These are phyloP conservation scores for Aspergillus bertholletiae DNA, from an alignment of 495 filamentous ascomycete genomes.

Conservation along the genomic window DNA sequence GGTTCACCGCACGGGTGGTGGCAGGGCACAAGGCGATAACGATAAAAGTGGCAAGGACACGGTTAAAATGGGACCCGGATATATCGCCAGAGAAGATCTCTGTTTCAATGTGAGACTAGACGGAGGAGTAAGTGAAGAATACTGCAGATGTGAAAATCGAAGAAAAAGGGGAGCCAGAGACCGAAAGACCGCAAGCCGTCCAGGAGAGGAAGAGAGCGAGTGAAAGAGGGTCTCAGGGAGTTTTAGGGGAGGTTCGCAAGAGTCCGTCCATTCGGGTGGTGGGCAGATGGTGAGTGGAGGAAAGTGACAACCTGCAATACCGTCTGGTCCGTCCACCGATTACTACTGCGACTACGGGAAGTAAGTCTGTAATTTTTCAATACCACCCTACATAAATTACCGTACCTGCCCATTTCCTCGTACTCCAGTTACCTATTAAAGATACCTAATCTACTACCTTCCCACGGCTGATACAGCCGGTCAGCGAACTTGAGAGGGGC, in stretches of 20 bases:
- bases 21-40: conserved; percentile 2
- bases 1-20: conserved; percentile 4
- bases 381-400: too few species aligned
- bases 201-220: not conserved
- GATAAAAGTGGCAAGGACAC: not conserved
- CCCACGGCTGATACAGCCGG: too few species aligned
- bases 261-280: not conserved
- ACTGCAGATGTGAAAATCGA: not conserved
- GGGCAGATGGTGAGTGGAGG: not conserved
- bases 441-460: too few species aligned
- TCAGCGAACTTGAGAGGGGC: too few species aligned
- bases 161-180: not conserved
- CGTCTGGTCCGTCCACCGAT: conserved; percentile 1
- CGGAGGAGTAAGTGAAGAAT: not conserved
- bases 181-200: not conserved
- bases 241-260: not conserved
- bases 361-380: too few species aligned
- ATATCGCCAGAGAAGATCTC: not conserved
- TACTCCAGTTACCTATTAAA: not conserved
- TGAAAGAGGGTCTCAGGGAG: conserved; percentile 1
- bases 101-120: conserved; percentile 1
- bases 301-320: not conserved
- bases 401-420: not conserved
- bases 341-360: not conserved
- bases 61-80: not conserved